Conservation (phyloP, 2,329 filamentous ascomycete species). For the Ophiocordyceps camponoti-leonardi region DNA sequence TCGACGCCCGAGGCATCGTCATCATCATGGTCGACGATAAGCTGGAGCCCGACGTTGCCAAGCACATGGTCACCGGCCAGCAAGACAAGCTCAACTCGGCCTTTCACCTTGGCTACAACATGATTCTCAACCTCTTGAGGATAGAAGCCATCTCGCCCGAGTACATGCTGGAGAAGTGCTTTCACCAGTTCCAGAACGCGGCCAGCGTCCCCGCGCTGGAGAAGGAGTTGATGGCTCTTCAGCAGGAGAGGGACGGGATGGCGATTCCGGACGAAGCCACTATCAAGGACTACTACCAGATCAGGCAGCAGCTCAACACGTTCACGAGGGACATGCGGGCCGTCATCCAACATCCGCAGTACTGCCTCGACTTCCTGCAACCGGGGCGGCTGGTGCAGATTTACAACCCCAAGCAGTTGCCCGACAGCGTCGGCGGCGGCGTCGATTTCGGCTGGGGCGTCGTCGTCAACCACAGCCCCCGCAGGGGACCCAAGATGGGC, state of each 20-base stretch:
- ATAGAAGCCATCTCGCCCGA: conserved; percentile 99
- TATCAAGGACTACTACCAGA: conserved; percentile 86
- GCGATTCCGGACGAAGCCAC: conserved; percentile 71
- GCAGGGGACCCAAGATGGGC: conserved; percentile 48
- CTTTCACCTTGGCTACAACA: conserved; percentile 97
- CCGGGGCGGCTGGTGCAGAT: conserved; percentile 77
- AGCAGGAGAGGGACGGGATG: conserved; percentile 56
- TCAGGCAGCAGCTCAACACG: conserved; percentile 66
- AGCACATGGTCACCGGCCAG: conserved; percentile 87
- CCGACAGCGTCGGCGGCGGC: conserved; percentile 16
- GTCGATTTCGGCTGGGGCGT: conserved; percentile 88
- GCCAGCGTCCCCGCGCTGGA: conserved; percentile 73
- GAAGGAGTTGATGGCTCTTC: conserved; percentile 63
- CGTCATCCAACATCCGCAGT: conserved; percentile 81
- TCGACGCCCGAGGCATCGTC: conserved; percentile 94
- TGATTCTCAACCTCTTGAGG: conserved; percentile 90
- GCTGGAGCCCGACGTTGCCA: conserved; percentile 87
- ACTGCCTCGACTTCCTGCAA: conserved; percentile 72
- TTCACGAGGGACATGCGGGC: conserved; percentile 81
- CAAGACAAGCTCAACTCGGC: conserved; percentile 96
- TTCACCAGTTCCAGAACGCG: conserved; percentile 95
- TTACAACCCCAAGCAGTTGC: conserved; percentile 44
- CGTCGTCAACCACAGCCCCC: conserved; percentile 54
- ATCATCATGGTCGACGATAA: conserved; percentile 99
- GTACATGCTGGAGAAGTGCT: conserved; percentile 96